Base-by-base conservation (phyloP, 768 basidiomycete genomes). In the Fomitopsis pulvina region DNA sequence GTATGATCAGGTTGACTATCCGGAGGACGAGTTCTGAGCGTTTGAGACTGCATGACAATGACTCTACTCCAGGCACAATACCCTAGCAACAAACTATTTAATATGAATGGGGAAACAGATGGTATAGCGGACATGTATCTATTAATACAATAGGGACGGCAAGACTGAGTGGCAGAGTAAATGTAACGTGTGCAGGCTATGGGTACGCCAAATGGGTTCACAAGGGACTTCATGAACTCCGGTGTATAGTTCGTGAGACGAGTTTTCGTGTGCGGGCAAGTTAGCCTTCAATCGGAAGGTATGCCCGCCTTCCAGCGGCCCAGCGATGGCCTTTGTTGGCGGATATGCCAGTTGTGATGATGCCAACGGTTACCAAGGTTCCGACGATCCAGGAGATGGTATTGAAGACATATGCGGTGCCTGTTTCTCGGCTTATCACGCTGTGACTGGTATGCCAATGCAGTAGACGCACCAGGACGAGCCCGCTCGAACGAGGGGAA, bases 1-100 rank as follows among this genome's bases (percentile, higher is more conserved):
- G 48, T 91, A 90, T 55, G 89, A 92, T 56, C 75, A 86, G 53
- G 83, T 88, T 16, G 89, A 91, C 63, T 92, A 88, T 60, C 87
- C 87, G 0, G 75, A 76, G 12, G 82, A 83, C 24, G 71, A 73
- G 3, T 57, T 58, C n/a, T 61, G 52, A 49, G n/a, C 14, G 27
- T 10, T 26, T 10, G 20, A 39, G 22, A 22, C n/a, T 21, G 44
- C 20, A 37, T 34, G 4, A n/a, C n/a, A n/a, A n/a, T n/a, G n/a
- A n/a, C n/a, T n/a, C n/a, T n/a, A n/a, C n/a, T n/a, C n/a, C 32
- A 34, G 40, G 40, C 10, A 41, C 22, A 11, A 41, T n/a, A n/a
- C n/a, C n/a, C n/a, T n/a, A n/a, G n/a, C n/a, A n/a, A n/a, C n/a
- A n/a, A n/a, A n/a, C n/a, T n/a, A n/a, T n/a, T n/a, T n/a, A n/a